Evolutionary conservation across 1,284 basidiomycete species (phyloP).

Genomic region (Malassezia slooffiae): DNA sequence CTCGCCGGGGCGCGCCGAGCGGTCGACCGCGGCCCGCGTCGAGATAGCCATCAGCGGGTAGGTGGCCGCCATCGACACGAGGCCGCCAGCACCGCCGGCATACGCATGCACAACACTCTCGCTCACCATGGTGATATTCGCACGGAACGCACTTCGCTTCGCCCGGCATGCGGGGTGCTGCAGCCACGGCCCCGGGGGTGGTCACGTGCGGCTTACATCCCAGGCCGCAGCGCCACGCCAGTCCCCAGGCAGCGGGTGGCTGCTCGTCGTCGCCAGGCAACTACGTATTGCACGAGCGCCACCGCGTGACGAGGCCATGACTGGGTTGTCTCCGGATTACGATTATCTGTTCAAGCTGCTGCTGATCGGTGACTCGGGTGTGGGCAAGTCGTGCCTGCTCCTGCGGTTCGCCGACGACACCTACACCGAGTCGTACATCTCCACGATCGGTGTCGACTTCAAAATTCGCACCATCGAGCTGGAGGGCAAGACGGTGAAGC

Average conservation of each 20-base stretch:
- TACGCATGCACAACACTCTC: constrained; percentile 81
- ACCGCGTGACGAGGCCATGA: constrained; percentile 18
- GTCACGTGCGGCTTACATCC: too few relatives aligned
- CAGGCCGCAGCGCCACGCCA: too few relatives aligned
- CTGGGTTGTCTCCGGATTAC: constrained; percentile 41
- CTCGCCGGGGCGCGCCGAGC: constrained; percentile 60
- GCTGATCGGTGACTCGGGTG: constrained; percentile 70
- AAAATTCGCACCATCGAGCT: constrained; percentile 99
- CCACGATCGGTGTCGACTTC: constrained; percentile 64
- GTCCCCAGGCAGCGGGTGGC: neutral
- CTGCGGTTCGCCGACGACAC: constrained; percentile 50
- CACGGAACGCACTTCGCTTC: too few relatives aligned
- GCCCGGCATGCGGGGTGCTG: neutral
- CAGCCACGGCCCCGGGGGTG: too few relatives aligned
- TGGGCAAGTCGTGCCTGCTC: constrained; percentile 63
- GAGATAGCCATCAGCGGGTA: constrained; percentile 78
- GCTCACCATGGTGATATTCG: constrained; percentile 16
- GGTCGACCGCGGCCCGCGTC: constrained; percentile 82
- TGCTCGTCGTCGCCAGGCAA: neutral
- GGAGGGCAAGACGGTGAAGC: constrained; percentile 97
- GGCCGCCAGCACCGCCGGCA: constrained; percentile 80
- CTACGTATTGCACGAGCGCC: neutral
- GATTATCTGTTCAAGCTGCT: constrained; percentile 46
- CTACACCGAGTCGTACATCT: constrained; percentile 50
- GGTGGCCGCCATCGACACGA: constrained; percentile 50